Evolutionary conservation across 208 protist genomes (phyloP).

Genomic region (Leptomonas seymouri): DNA sequence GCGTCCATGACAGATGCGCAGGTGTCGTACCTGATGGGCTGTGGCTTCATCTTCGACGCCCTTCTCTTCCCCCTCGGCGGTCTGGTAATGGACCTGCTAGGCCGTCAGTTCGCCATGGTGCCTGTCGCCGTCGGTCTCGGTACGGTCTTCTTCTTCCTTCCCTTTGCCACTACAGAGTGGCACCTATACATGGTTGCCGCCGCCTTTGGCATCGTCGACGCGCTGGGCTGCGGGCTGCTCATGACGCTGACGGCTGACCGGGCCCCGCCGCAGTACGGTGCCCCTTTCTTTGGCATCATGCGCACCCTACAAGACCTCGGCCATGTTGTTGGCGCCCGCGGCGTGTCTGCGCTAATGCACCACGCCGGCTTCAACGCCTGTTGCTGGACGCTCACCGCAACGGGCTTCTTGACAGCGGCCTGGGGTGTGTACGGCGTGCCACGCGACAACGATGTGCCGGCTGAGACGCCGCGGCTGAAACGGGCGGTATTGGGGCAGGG

Average conservation of each 20-base stretch:
- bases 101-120: conserved; percentile 66
- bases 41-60: conserved; percentile 71
- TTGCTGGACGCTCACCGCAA: conserved; percentile 51
- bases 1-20: conserved; percentile 60
- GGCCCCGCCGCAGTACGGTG: conserved; percentile 53
- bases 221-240: conserved; percentile 79
- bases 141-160: conserved; percentile 58
- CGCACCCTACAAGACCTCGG: conserved; percentile 79
- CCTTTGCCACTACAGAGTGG: conserved; percentile 36
- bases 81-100: conserved; percentile 68
- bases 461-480: conserved; percentile 29
- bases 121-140: conserved; percentile 56
- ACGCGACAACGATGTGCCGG: conserved; percentile 28
- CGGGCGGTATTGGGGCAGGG: conserved; percentile 16
- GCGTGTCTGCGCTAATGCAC: conserved; percentile 45
- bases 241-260: conserved; percentile 83
- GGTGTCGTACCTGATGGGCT: conserved; percentile 70
- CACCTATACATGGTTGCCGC: conserved; percentile 54
- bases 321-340: conserved; percentile 59
- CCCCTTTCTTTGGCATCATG: conserved; percentile 86
- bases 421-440: conserved; percentile 61
- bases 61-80: conserved; percentile 87
- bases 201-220: conserved; percentile 69
- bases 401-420: conserved; percentile 47
- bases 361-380: conserved; percentile 38